Base-by-base conservation (phyloP, 1,139 yeast species). In the Debaryomycetaceae sp. region DNA sequence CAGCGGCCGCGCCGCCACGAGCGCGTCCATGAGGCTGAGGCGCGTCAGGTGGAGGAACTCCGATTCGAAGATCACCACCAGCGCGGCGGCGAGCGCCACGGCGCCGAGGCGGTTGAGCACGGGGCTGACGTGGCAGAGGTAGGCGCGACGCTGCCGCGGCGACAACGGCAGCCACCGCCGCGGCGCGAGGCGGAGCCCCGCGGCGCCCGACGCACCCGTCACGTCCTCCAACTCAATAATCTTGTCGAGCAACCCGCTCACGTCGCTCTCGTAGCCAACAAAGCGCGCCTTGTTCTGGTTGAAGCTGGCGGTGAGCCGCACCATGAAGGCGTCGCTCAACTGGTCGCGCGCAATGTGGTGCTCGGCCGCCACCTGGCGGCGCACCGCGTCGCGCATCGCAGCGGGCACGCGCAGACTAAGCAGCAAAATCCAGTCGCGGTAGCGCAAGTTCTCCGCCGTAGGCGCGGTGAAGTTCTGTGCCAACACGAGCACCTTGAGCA, bases 41-140 rank as follows among this genome's bases (percentile, higher is more conserved):
- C 53, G 61, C 2, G 91, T 78, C 4, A 86, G 82, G 49, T 84
- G 89, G 36, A 83, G 66, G 28, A 82, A 61, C 50, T 85, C 95
- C 12, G 91, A 80, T 59, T 83, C 80, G 14, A 82, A 65, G 6
- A 85, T 61, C 1, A 75, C 49, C 10, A 76, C 53, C 0, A 89
- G 75, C 5, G 46, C 44, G 3, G 35, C 33, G 34, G 53, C 58
- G 14, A 81, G 45, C 0, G 58, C 27, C 1, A 69, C 61, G 3
- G 82, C 54, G 3, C 61, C 30, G 0, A 65, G 30, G 18, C 75
- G 58, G 39, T 70, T 66, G 4, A 65, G 36, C 9, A 54, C 35
- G 0, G 91, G 88, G 10, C 65, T 50, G 3, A 76, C 33, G 30
- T 59, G 58, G 28, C 61, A 54, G 40, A 68, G 61, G 32, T 60